phyloP scores from a whole-genome alignment of 495 filamentous ascomycete species.

The Pseudomonodictys pantanalensis region DNA sequence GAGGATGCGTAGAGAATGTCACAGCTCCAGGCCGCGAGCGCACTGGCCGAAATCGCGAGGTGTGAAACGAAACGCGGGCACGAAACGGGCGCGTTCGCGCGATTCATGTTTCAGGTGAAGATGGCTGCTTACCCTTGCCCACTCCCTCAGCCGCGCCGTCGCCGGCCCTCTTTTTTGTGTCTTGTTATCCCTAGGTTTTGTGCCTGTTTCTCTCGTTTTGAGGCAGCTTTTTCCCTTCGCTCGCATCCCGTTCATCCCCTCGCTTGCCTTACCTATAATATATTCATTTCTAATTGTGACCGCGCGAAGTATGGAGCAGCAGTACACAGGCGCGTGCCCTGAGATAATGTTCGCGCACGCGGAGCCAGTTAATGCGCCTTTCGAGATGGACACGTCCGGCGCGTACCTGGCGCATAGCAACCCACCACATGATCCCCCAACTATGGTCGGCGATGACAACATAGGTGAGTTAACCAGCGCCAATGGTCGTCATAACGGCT shows the following conservation, averaged over 20 bases:
- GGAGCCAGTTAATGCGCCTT: background rate
- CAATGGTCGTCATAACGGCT: background rate
- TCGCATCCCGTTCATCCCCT: too few relatives aligned
- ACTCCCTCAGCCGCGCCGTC: background rate
- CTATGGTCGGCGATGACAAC: background rate
- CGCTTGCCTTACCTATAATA: too few relatives aligned
- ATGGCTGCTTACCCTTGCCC: conserved; percentile 13
- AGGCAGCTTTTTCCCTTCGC: too few relatives aligned
- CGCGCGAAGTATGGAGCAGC: background rate
- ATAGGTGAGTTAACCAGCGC: background rate
- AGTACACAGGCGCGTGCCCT: background rate
- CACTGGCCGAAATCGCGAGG: background rate
- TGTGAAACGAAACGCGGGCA: conserved; percentile 12
- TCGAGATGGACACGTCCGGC: background rate
- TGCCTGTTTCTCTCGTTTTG: too few relatives aligned
- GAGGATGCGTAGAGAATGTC: too few relatives aligned
- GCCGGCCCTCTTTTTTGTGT: background rate
- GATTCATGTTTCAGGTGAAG: conserved; percentile 20
- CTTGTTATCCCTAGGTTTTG: too few relatives aligned
- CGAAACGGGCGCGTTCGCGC: background rate
- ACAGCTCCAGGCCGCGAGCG: background rate
- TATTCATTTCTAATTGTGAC: too few relatives aligned
- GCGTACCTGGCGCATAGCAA: background rate
- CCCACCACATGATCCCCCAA: background rate
- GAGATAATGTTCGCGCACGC: background rate